Base-by-base conservation (phyloP, 176 grass and related monocot genomes). In the Metroxylon sagu region DNA sequence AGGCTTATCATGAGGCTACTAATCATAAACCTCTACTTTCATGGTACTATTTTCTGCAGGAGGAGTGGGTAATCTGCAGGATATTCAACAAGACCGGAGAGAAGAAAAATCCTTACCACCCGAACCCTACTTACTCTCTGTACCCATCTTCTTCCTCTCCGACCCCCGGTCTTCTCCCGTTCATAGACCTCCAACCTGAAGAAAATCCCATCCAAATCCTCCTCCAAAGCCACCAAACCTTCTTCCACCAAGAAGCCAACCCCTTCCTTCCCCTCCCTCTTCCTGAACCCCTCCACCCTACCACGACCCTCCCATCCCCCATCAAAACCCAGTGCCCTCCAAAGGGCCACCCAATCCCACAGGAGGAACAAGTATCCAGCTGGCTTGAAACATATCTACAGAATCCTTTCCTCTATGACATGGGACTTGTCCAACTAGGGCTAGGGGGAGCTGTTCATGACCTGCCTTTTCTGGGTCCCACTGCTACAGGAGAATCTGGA, bases 51-150 rank as follows among this genome's bases (percentile, higher is more conserved):
- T 19, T 72, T 29, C 59, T 69, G 68, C 87, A 91, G 87, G 87
- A 88, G 63, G 92, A 97, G 81, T 91, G 92, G 92, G 92, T 91
- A 72, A 87, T 97, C 54, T 97, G 92, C 75, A 97, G 92, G 78
- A 91, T 97, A 67, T 84, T 97, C 64, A 80, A 91, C 81, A 97
- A 97, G 80, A 39, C 35, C 2, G 91, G 79, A 72, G 61, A 71
- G 76, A 87, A 82, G 84, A 88, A 70, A 53, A 67, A 73, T 67
- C 78, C 73, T 60, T 77, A 77, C 80, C 25, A 51, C 12, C 74
- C 74, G 39, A 71, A 84, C 70, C 70, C 50, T 57, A 50, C 71
- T 48, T 64, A 57, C 52, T 63, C 68, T 48, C 78, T 74, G 57
- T 74, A 31, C 54, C 70, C 68, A 3, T 56, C 73, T 5, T 29